Evolutionary conservation across 495 filamentous ascomycete species (phyloP).

Genomic region (Neurospora tetrasperma): DNA sequence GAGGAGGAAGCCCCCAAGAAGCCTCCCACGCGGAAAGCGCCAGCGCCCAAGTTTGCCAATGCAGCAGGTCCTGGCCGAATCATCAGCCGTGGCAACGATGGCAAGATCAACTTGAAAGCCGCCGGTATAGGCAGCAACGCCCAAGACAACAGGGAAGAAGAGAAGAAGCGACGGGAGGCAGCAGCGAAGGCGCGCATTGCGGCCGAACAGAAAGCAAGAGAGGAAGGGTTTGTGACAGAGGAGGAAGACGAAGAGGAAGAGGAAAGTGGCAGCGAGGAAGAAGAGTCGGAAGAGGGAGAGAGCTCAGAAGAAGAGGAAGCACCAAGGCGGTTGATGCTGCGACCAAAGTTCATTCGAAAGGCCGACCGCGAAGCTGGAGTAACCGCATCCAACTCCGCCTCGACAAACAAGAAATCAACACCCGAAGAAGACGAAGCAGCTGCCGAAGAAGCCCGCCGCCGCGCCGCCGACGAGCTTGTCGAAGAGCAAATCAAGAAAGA

Average conservation of each 20-base stretch:
- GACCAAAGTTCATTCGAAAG: constrained; percentile 90
- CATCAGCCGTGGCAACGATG: constrained; percentile 50
- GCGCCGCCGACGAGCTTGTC: constrained; percentile 64
- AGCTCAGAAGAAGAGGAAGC: constrained; percentile 51
- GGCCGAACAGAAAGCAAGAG: constrained; percentile 42
- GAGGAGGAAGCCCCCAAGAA: constrained; percentile 17
- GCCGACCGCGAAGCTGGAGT: constrained; percentile 45
- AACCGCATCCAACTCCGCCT: constrained; percentile 7
- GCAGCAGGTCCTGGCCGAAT: constrained; percentile 37
- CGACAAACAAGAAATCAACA: constrained; percentile 3
- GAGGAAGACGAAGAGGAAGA: constrained; percentile 28
- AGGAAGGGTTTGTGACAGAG: constrained; percentile 71
- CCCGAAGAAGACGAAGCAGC: constrained; percentile 27
- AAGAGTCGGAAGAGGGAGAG: constrained; percentile 25
- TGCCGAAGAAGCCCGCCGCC: constrained; percentile 46
- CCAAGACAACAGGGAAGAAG: constrained; percentile 35
- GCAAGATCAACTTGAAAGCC: constrained; percentile 54
- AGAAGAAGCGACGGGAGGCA: constrained; percentile 29
- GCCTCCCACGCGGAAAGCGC: constrained; percentile 30
- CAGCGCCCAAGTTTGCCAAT: constrained; percentile 49
- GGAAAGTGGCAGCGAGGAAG: constrained; percentile 36
- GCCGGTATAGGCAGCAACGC: constrained; percentile 14
- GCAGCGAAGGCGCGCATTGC: constrained; percentile 32
- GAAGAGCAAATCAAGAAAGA: constrained; percentile 81
- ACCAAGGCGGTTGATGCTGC: constrained; percentile 60